Conservation (phyloP, 495 filamentous ascomycete species). For the Trichoderma gamsii region DNA sequence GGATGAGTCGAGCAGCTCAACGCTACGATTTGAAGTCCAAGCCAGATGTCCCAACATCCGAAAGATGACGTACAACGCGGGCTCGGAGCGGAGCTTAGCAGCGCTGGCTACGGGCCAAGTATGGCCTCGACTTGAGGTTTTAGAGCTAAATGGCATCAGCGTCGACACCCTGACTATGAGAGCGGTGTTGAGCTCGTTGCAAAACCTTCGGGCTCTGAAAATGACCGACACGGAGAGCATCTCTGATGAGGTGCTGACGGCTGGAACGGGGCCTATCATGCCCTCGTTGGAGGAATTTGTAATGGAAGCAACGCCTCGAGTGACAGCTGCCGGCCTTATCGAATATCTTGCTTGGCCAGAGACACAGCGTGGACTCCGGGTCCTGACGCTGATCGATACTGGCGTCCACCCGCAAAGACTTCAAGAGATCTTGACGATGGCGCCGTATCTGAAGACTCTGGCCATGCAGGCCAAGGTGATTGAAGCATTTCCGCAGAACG, state of each 20-base stretch:
- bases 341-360: conserved; percentile 49
- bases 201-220: conserved; percentile 62
- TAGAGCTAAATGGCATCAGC: conserved; percentile 67
- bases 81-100: conserved; percentile 72
- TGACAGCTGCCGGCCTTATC: conserved; percentile 65
- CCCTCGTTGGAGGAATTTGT: conserved; percentile 64
- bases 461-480: conserved; percentile 60
- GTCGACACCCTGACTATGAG: conserved; percentile 67
- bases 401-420: conserved; percentile 59
- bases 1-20: conserved; percentile 67
- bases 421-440: conserved; percentile 55
- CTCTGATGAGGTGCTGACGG: conserved; percentile 67
- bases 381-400: conserved; percentile 59
- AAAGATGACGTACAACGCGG: conserved; percentile 77
- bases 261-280: conserved; percentile 56
- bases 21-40: conserved; percentile 77
- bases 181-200: conserved; percentile 62
- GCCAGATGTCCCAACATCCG: conserved; percentile 74
- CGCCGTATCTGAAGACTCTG: conserved; percentile 57
- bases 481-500: conserved; percentile 55
- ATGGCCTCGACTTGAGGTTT: conserved; percentile 73
- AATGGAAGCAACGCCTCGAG: conserved; percentile 57
- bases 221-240: conserved; percentile 60
- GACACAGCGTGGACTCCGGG: conserved; percentile 47
- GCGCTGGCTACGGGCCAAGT: conserved; percentile 55